Evolutionary conservation across 495 filamentous ascomycete species (phyloP).

Genomic region (Penicillium bovifimosum): DNA sequence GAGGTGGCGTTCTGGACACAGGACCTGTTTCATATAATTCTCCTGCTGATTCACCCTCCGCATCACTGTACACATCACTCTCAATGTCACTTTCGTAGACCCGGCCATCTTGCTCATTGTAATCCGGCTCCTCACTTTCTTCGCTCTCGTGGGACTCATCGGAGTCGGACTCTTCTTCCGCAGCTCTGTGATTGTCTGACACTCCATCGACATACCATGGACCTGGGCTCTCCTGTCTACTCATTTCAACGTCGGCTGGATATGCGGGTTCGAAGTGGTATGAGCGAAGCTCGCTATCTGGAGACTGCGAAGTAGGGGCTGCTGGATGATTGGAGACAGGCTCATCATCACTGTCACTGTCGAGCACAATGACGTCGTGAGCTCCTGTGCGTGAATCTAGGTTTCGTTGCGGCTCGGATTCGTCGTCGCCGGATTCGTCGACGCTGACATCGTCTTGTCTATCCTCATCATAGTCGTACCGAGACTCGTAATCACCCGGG

Average conservation of each 20-base stretch:
- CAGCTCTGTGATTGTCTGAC: background rate
- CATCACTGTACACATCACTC: constrained; percentile 8
- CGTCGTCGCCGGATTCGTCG: constrained; percentile 7
- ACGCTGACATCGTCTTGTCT: constrained; percentile 17
- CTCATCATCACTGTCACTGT: constrained; percentile 43
- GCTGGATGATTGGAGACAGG: constrained; percentile 9
- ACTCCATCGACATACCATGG: background rate
- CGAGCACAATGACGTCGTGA: constrained; percentile 37
- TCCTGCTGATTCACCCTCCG: constrained; percentile 13
- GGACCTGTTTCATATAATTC: background rate
- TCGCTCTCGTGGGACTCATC: constrained; percentile 5
- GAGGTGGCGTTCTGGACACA: background rate
- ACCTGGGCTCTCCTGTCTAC: constrained; percentile 6
- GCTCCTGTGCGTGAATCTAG: constrained; percentile 5
- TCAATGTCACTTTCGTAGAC: constrained; percentile 14
- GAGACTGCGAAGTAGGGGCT: background rate
- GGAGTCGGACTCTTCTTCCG: constrained; percentile 5
- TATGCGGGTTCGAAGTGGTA: background rate
- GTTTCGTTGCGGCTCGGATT: background rate
- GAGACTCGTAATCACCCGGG: background rate
- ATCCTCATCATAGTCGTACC: constrained; percentile 2
- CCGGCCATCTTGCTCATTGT: constrained; percentile 5
- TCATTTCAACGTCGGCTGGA: background rate
- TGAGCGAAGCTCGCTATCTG: background rate
- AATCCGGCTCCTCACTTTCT: constrained; percentile 3